These are phyloP conservation scores for Prunus salicina DNA, from an alignment of 306 rosid genomes.

Conservation along the genomic window DNA sequence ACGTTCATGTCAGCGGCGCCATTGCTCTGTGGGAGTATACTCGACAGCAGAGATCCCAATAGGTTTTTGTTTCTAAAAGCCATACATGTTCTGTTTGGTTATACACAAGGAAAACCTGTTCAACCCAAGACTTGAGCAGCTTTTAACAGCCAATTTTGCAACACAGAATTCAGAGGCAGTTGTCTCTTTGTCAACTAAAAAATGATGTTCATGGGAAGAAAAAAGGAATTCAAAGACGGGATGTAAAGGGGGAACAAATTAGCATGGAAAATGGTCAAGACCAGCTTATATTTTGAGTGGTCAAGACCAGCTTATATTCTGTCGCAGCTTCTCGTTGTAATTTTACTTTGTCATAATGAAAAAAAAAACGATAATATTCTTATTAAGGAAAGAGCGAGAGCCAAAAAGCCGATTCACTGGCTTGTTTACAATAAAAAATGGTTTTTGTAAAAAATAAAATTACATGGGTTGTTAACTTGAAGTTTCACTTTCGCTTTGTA, in stretches of 20 bases:
- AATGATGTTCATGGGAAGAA: too few species aligned
- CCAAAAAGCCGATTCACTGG: too few species aligned
- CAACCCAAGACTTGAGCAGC: neutral
- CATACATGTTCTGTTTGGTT: neutral
- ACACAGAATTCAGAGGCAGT: neutral
- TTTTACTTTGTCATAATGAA: too few species aligned
- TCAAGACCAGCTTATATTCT: neutral
- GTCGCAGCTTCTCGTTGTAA: too few species aligned
- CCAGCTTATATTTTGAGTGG: neutral
- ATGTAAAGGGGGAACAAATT: too few species aligned
- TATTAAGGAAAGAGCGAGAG: too few species aligned
- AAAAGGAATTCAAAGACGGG: too few species aligned
- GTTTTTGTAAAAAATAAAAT: neutral
- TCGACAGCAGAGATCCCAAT: slow-evolving; percentile 77
- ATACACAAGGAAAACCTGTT: neutral
- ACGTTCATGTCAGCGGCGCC: slow-evolving; percentile 96
- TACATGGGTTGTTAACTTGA: neutral
- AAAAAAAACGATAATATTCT: too few species aligned
- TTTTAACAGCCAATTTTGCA: neutral
- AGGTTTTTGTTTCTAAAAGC: neutral
- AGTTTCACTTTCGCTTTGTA: slow-evolving; percentile 11
- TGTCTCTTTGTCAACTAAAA: neutral
- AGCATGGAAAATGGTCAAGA: neutral
- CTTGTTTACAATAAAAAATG: too few species aligned
- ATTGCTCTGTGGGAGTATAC: slow-evolving; percentile 97